Base-by-base conservation (phyloP, 1,284 basidiomycete genomes). In the Phylloboletellus chloephorus region DNA sequence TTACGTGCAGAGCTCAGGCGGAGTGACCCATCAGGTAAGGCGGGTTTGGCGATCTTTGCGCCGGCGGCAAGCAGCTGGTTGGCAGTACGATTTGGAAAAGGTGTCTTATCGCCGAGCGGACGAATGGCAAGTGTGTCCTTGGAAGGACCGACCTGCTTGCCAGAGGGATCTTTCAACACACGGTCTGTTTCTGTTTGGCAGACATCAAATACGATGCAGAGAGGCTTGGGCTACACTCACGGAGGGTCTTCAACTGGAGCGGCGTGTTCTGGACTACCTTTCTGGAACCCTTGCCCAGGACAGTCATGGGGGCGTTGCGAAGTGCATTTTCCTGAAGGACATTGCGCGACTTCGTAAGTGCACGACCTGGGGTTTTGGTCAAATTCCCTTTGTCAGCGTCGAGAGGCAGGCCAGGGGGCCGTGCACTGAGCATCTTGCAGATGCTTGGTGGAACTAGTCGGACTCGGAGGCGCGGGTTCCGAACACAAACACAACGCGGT, bases 1-100 rank as follows among this genome's bases (percentile, higher is more conserved):
- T 72, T 78, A 35, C 84, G 66, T 15, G 73, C 69, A 6, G 82
- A 82, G 47, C 82, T 84, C 0, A 82, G 79, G 4, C 79, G 73
- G 9, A 73, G 65, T 23, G 54, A 58, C 6, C 44, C 58, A 16
- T 51, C 57, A 10, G 11, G 13, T 5, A 69, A 55, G 16, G 67
- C 60, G 7, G 60, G 56, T 21, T 58, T 60, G 9, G 58, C 50
- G 2, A 60, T 53, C 20, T 64, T 62, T 56, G 67, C 16, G 35
- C 56, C 25, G 36, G 48, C 44, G 54, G 60, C n/a, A 44, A 44
- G 46, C 3, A 51, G 51, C 11, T 53, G 50, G 44, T 49, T 42
- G 49, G 58, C 43, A 61, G 60, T 58, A 21, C 81, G 76, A 55
- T 86, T 86, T 6, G 68, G 69, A 45, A 69, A 71, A 4, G 73